These are phyloP conservation scores for Floccularia luteovirens DNA, from an alignment of 768 basidiomycete species.

Conservation along the genomic window DNA sequence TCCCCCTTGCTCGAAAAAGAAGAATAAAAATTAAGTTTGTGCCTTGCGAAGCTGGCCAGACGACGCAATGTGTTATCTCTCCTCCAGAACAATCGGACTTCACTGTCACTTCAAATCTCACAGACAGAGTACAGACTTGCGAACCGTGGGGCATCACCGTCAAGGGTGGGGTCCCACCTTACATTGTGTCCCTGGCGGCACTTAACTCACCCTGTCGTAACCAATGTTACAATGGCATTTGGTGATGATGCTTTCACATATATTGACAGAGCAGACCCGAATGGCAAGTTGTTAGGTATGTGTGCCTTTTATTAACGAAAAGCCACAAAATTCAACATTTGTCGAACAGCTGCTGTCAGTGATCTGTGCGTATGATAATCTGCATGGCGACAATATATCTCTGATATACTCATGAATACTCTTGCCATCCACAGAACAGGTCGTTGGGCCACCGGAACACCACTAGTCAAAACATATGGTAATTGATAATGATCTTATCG, in stretches of 20 bases:
- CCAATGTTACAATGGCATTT: constrained; percentile 26
- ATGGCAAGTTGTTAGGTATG: constrained; percentile 27
- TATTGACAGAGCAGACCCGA: constrained; percentile 26
- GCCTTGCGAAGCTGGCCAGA: constrained; percentile 17
- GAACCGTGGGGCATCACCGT: constrained; percentile 32
- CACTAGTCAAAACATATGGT: constrained; percentile 12
- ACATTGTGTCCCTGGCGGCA: constrained; percentile 26
- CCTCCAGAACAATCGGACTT: constrained; percentile 15
- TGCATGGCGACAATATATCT: neutral
- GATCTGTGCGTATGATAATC: constrained; percentile 29
- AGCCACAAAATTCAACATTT: constrained; percentile 3
- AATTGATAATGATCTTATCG: neutral
- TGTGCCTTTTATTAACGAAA: constrained; percentile 2
- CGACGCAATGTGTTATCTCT: constrained; percentile 21
- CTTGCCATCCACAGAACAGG: constrained; percentile 21
- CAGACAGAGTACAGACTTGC: constrained; percentile 25
- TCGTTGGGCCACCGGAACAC: constrained; percentile 15
- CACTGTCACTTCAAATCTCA: constrained; percentile 26
- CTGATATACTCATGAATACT: neutral
- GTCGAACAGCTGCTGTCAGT: constrained; percentile 22
- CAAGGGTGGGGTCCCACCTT: constrained; percentile 31
- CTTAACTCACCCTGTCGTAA: constrained; percentile 23
- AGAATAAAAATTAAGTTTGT: neutral
- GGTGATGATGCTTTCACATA: constrained; percentile 25
- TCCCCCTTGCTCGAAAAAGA: too few species aligned